Evolutionary conservation across 495 filamentous ascomycete genomes (phyloP), one percentile per base, ranked within the genome.

Genomic region (Penicillium atrosanguineum): DNA sequence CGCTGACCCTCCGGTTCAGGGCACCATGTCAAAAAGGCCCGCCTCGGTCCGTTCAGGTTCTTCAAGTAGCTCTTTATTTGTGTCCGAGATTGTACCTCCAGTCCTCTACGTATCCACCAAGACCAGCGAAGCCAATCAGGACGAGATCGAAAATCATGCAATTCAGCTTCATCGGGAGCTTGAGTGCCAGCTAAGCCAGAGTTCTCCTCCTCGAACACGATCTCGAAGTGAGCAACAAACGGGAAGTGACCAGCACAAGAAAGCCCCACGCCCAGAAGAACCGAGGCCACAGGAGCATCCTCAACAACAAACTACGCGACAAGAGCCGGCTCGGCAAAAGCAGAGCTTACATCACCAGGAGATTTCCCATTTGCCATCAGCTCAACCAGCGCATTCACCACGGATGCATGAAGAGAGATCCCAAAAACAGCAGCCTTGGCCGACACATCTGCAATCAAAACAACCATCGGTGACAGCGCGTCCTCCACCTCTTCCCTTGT

Each of bases 21-120:
- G 25, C 31, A 7, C 34, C 7, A 1, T 9, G 1, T 39, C 31
- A 12, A 21, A 19, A 15, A 40, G 20, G 25, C 47, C 40, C 7
- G 9, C 20, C 16, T 25, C n/a, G 8, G 47, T 19, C 34, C 3
- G 1, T 16, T 49, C 47, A 0, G 7, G 6, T n/a, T 5, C 18
- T 6, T 51, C 40, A 3, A 18, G 34, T 18, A n/a, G 9, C 14
- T 51, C 48, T 14, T 34, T 51, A 3, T 51, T 51, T 26, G 48
- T 51, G 14, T 37, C 48, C 8, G 15, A 28, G 5, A 8, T 14
- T 12, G 26, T 44, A 31, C 6, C 28, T 7, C 28, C 48, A 14
- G 15, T 15, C 9, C 6, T 18, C 23, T 2, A 2, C 23, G 23
- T 5, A 23, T 23, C 23, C 2, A 23, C 23, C 5, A 23, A 23